Evolutionary conservation across 2,329 filamentous ascomycete genomes (phyloP).

Genomic region (Coniochaeta prunicola): DNA sequence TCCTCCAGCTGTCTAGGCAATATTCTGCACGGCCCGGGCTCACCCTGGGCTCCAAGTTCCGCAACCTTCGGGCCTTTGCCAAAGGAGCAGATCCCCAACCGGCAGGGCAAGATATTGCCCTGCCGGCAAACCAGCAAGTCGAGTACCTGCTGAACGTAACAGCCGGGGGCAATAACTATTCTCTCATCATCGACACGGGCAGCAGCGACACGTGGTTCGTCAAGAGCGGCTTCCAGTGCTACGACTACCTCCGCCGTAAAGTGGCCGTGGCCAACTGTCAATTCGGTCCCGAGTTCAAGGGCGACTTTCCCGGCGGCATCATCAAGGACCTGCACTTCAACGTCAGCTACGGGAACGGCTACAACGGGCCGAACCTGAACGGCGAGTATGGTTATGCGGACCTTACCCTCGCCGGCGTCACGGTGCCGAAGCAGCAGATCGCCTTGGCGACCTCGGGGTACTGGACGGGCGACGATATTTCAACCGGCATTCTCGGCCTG

Average conservation of each 20-base stretch:
- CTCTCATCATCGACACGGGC: conserved; percentile 22
- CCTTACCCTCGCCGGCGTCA: conserved; percentile 20
- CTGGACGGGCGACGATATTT: conserved; percentile 22
- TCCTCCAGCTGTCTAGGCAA: conserved; percentile 5
- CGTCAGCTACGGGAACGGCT: conserved; percentile 19
- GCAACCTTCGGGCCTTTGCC: neutral
- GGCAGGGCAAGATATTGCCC: neutral
- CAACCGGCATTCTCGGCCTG: conserved; percentile 24
- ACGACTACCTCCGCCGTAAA: conserved; percentile 14
- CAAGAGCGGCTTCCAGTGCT: conserved; percentile 17
- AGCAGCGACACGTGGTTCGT: conserved; percentile 24
- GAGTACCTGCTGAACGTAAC: conserved; percentile 22
- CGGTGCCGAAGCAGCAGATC: conserved; percentile 21
- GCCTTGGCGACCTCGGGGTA: conserved; percentile 20
- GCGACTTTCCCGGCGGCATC: conserved; percentile 20
- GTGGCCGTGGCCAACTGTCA: conserved; percentile 13
- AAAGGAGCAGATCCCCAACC: neutral
- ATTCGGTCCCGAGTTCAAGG: conserved; percentile 20
- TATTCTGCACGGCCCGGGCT: neutral
- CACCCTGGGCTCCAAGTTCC: conserved; percentile 1
- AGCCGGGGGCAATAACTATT: conserved; percentile 15
- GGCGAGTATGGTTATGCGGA: conserved; percentile 22
- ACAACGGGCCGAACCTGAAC: conserved; percentile 17
- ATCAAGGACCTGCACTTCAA: conserved; percentile 20
- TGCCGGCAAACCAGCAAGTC: conserved; percentile 13